Evolutionary conservation across 2,329 filamentous ascomycete genomes (phyloP), one percentile per base, ranked within the genome.

Genomic region (Calonectria fujianensis): DNA sequence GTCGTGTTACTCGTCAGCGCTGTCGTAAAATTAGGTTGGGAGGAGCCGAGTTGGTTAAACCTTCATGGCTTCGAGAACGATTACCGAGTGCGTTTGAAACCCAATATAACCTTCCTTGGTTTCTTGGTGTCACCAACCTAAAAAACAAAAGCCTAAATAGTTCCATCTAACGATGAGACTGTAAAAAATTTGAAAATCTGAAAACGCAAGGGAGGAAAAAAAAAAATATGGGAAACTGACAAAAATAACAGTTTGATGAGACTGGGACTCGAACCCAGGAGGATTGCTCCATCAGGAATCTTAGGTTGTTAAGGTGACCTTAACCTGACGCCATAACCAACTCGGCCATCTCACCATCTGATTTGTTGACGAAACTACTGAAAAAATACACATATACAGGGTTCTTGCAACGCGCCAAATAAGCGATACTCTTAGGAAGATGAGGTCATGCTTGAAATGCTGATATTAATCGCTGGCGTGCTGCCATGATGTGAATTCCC

Each of bases 251-350:
- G 5, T 10, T 41, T 73, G 71, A 73, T 69, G 66, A 73, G 65
- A 73, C 66, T 73, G 71, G 71, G 71, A 73, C 57, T 73, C 66
- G 71, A 73, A 73, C 71, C 71, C 71, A 73, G 66, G 71, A 73
- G 71, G 71, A 73, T 73, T 73, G 71, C 71, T 73, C 71, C 71
- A 73, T 63, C 70, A 73, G 70, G 70, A 73, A 73, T 61, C 37
- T 52, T 66, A 59, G 54, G 65, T 67, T 73, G 70, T 73, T 69
- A 73, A 73, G 70, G 64, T 73, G 52, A 73, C 70, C 70, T 73
- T 73, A 73, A 73, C 70, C 70, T 73, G 70, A 54, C 71, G 71
- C 71, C 71, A 73, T 73, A 73, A 73, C 71, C 71, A 73, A 73
- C 71, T 73, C 71, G 71, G 71, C 71, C 71, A 73, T 73, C 65